Base-by-base conservation (phyloP, 1,139 yeast species). In the Hansenula lynferdii region DNA sequence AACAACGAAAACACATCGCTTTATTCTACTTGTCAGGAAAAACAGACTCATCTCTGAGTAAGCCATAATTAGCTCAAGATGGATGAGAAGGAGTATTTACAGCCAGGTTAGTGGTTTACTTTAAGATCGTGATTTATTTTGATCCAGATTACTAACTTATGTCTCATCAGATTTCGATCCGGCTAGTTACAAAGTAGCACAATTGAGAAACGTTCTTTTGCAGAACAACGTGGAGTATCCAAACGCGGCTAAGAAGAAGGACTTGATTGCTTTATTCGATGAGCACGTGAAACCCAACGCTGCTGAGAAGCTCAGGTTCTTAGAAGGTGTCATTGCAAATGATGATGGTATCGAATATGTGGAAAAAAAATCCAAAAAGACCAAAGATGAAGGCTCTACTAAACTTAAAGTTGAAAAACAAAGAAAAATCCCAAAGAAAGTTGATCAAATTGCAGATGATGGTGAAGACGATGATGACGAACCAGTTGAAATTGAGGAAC, bases 91-190 rank as follows among this genome's bases (percentile, higher is more conserved):
- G 52, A 51, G 34, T 51, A 53, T 30, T 40, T 53, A 12, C 50
- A 48, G 34, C 52, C 54, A n/a, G 54, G 57, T 53, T 38, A 11
- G 56, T 31, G 3, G 6, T n/a, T n/a, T n/a, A n/a, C n/a, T n/a
- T n/a, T n/a, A n/a, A n/a, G n/a, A n/a, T n/a, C n/a, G n/a, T n/a
- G n/a, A n/a, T n/a, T 17, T n/a, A 6, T 27, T 10, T 23, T 6
- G 9, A 6, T 21, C 24, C 17, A 12, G 2, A 11, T 8, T 33
- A 31, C 39, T 31, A 32, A 30, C 39, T n/a, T n/a, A n/a, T n/a
- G n/a, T n/a, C n/a, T n/a, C n/a, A 30, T 8, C 5, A 72, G 87
- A 70, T 11, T 85, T 83, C 55, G 80, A 85, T 54, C 80, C 87
- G 10, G 62, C 70, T 25, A 64, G 72, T 34, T 64, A 80, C 47